Evolutionary conservation across 2,329 filamentous ascomycete species (phyloP), one percentile per base, ranked within the genome.

Genomic region (Microsporum canis): DNA sequence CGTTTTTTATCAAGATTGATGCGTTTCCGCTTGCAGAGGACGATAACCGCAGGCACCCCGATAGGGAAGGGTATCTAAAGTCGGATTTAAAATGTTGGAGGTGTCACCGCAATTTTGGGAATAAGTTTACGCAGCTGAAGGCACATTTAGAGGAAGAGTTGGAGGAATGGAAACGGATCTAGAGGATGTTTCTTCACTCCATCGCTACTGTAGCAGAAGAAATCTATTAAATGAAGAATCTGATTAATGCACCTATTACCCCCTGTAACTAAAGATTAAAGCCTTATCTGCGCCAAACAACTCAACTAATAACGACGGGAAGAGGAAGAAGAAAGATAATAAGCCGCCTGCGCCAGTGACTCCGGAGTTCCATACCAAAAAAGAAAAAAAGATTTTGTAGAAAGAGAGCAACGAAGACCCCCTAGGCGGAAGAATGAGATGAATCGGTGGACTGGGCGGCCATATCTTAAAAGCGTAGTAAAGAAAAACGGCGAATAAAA

Each of bases 21-120:
- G 88, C 91, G 63, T 92, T 96, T 57, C 92, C 94, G 3, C 75
- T 97, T 34, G 78, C 80, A 0, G 64, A 77, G 31, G 82, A 86
- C 60, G 89, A 95, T 71, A 72, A 75, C 53, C 77, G 89, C 62
- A 79, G 86, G 65, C 71, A 84, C 61, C 80, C 84, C 0, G 78
- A 76, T 0, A 74, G 73, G 62, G 76, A 80, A 60, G 79, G 80
- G 17, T 91, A 87, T 73, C 73, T 91, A 64, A 76, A 80, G 39
- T 73, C 75, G 63, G 85, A 90, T 62, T 80, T 96, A 72, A 75
- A 76, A 64, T 97, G 94, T 72, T 97, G 94, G 92, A 81, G 89
- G 58, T 97, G 94, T 75, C 84, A 84, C 1, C 75, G 73, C 72
- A 82, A 84, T 59, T 96, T 94, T 74, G 82, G 81, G 23, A 89